A percentile compares a stretch with the other conserved stretches of the same genome.
These are phyloP conservation scores for Funneliformis geosporum DNA, from an alignment of 192 early-diverging fungal genomes.

Conservation along the genomic window DNA sequence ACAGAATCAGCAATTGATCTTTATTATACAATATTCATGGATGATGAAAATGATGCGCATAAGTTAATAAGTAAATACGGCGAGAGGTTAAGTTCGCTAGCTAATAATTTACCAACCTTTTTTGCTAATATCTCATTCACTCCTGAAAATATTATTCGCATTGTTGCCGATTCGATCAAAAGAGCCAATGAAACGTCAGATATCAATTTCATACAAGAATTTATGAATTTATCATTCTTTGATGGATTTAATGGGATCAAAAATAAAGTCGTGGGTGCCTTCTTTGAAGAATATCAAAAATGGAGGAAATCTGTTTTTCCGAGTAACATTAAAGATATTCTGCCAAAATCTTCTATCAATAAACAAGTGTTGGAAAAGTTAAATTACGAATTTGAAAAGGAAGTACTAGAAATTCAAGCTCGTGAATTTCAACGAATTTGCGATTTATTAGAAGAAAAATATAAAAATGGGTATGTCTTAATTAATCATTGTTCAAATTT, in stretches of 20 bases:
- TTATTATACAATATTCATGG: background rate
- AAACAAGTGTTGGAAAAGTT: background rate
- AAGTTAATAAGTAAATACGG: background rate
- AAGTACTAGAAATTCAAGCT: background rate
- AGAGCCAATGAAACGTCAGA: background rate
- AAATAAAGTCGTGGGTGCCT: background rate
- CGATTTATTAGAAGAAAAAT: background rate
- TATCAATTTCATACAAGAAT: background rate
- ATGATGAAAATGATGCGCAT: background rate
- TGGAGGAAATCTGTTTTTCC: background rate
- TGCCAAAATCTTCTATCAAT: background rate
- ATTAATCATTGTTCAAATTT: background rate
- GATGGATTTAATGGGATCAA: background rate
- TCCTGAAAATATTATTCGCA: background rate
- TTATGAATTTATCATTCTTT: background rate
- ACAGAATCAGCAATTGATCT: background rate
- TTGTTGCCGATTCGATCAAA: background rate
- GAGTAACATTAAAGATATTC: background rate
- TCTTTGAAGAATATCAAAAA: background rate
- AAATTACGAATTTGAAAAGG: background rate
- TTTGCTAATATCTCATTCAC: background rate
- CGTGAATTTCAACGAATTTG: background rate
- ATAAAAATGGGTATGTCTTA: background rate
- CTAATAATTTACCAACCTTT: background rate
- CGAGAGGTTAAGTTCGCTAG: background rate